Conservation (phyloP, 148 eudicot genomes). For the Camellia granthamiana region DNA sequence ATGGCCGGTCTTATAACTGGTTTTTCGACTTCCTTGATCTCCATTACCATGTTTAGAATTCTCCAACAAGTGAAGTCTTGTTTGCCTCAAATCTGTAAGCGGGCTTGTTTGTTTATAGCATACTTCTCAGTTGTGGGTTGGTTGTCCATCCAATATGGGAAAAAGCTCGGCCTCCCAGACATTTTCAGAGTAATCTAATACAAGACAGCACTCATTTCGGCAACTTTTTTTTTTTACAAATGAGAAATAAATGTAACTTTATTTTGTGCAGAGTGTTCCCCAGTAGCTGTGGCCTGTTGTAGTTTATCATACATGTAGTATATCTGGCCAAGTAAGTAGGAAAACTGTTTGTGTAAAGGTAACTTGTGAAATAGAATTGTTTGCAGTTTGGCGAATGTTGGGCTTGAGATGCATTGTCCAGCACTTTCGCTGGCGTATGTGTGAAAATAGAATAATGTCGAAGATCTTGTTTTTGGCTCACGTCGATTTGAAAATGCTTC, state of each 20-base stretch:
- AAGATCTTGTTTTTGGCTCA: no score
- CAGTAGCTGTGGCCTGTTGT: background rate
- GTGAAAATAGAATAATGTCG: background rate
- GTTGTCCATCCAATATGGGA: slow-evolving; percentile 65
- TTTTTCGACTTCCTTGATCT: slow-evolving; percentile 50
- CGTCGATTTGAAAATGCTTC: no score
- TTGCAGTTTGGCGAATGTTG: no score
- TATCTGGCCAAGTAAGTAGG: no score
- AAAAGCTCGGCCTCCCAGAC: slow-evolving; percentile 59
- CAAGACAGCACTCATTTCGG: slow-evolving; percentile 10
- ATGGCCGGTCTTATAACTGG: slow-evolving; percentile 62
- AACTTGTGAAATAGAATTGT: background rate
- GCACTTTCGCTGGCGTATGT: background rate
- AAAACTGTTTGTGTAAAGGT: background rate
- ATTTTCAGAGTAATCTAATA: slow-evolving; percentile 34
- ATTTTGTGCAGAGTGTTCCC: slow-evolving; percentile 16
- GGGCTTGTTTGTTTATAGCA: slow-evolving; percentile 55
- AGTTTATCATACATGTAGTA: no score
- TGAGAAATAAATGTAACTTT: slow-evolving; percentile 16
- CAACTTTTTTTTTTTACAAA: background rate
- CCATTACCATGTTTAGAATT: slow-evolving; percentile 41
- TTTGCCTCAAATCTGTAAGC: slow-evolving; percentile 31
- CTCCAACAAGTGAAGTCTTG: slow-evolving; percentile 30
- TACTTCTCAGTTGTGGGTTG: slow-evolving; percentile 81
- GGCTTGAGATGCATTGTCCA: background rate